Evolutionary conservation across 2,329 filamentous ascomycete species (phyloP).

Genomic region (Ophiostoma ips): DNA sequence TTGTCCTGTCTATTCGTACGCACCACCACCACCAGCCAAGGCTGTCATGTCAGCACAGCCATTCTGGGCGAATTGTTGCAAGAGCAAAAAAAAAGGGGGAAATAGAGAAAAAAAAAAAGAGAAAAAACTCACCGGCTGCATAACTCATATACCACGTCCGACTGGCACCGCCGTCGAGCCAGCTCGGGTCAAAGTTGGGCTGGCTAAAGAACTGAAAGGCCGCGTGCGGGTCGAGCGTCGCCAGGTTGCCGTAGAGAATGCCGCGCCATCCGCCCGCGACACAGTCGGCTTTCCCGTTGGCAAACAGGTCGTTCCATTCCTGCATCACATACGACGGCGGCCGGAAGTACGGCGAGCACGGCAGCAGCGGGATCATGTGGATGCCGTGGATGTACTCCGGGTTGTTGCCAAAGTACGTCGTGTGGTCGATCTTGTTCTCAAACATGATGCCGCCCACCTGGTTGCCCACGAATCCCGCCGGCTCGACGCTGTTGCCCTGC

Average conservation of each 20-base stretch:
- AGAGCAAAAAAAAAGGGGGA: neutral
- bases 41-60: neutral
- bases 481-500: constrained; percentile 53
- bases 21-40: neutral
- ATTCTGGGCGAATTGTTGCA: neutral
- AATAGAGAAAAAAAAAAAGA: neutral
- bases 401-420: constrained; percentile 70
- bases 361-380: constrained; percentile 68
- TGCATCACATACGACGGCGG: constrained; percentile 56
- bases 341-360: constrained; percentile 54
- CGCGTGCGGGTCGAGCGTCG: constrained; percentile 54
- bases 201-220: constrained; percentile 65
- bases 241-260: constrained; percentile 69
- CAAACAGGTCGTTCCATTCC: constrained; percentile 75
- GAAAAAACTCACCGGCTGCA: constrained; percentile 48
- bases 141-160: constrained; percentile 76
- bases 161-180: constrained; percentile 71
- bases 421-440: constrained; percentile 90
- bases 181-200: constrained; percentile 48
- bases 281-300: constrained; percentile 47
- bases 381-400: constrained; percentile 64
- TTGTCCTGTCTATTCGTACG: neutral
- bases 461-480: constrained; percentile 65
- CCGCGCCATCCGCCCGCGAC: constrained; percentile 73
- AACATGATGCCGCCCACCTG: constrained; percentile 62